These are phyloP conservation scores for Aspergillus sp. DNA, from an alignment of 2,329 filamentous ascomycete species.

Conservation along the genomic window DNA sequence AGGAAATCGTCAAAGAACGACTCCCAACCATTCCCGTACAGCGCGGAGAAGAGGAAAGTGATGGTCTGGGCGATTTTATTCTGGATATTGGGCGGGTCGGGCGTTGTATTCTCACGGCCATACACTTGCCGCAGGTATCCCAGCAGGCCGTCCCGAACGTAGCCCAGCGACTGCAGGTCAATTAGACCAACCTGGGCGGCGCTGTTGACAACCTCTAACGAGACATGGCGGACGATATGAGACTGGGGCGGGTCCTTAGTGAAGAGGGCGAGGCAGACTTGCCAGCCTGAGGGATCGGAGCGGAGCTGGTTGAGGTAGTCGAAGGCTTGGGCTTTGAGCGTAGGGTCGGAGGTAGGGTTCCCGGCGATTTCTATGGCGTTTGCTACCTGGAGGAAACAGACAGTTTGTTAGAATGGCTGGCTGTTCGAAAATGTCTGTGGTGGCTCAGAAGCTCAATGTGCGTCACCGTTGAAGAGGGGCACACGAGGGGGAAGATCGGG, in stretches of 20 bases:
- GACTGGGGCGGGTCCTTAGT: slow-evolving; percentile 74
- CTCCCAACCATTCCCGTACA: slow-evolving; percentile 87
- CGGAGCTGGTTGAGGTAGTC: slow-evolving; percentile 71
- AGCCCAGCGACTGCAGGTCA: slow-evolving; percentile 71
- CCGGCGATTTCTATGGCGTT: slow-evolving; percentile 95
- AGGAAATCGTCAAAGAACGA: slow-evolving; percentile 90
- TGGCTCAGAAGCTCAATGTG: neutral
- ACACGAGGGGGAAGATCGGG: slow-evolving; percentile 21
- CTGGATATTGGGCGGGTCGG: slow-evolving; percentile 79
- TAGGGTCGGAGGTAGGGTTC: slow-evolving; percentile 75
- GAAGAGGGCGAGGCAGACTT: slow-evolving; percentile 85
- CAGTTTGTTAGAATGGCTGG: slow-evolving; percentile 7
- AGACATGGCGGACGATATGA: slow-evolving; percentile 85
- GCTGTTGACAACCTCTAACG: slow-evolving; percentile 91
- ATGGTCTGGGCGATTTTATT: slow-evolving; percentile 97
- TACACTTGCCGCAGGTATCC: slow-evolving; percentile 80
- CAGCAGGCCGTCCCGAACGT: slow-evolving; percentile 80
- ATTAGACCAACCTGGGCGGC: slow-evolving; percentile 80
- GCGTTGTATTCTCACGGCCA: slow-evolving; percentile 58
- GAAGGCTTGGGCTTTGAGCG: slow-evolving; percentile 76
- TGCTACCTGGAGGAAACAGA: slow-evolving; percentile 68
- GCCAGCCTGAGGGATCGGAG: slow-evolving; percentile 83
- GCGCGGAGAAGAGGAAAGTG: slow-evolving; percentile 86
- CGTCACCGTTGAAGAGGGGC: slow-evolving; percentile 24
- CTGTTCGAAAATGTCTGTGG: neutral